Percentiles rank a stretch among this genome's conserved stretches.
Conservation (phyloP, 371 early-diverging fungal species). For the Rhizopus arrhizus region DNA sequence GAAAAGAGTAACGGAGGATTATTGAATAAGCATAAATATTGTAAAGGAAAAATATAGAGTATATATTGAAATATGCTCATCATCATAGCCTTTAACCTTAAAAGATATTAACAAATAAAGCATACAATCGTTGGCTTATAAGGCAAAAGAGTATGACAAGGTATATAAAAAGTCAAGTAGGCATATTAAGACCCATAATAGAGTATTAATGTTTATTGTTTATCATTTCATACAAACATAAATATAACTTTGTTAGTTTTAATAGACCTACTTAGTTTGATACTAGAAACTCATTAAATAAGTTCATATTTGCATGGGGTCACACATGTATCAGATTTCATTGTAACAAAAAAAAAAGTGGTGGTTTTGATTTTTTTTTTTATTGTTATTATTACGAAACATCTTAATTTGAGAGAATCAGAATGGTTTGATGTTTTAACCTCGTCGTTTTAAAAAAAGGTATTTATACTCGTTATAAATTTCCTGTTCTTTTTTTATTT, state of each 20-base stretch:
- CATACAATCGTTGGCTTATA: too few species aligned
- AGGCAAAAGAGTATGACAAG: too few species aligned
- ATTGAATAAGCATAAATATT: conserved; percentile 61
- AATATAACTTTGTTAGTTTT: conserved; percentile 56
- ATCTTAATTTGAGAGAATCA: background rate
- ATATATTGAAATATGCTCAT: too few species aligned
- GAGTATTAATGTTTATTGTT: too few species aligned
- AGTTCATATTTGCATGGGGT: conserved; percentile 35
- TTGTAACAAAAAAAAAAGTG: background rate
- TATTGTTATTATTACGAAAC: background rate
- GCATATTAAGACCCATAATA: too few species aligned
- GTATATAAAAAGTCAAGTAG: too few species aligned
- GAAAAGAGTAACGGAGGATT: conserved; percentile 79
- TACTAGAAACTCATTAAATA: conserved; percentile 22
- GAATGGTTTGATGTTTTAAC: background rate
- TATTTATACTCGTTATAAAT: too few species aligned
- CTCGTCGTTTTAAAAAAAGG: background rate
- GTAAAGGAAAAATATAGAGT: background rate
- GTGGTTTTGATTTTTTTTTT: background rate
- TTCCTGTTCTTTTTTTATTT: background rate
- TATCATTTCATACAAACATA: conserved; percentile 34
- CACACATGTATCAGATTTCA: background rate
- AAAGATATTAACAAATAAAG: conserved; percentile 71
- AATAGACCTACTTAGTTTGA: conserved; percentile 36
- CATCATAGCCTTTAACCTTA: conserved; percentile 50